Percentiles rank a stretch among this genome's conserved stretches.
Conservation (phyloP, 257 asterid species). For the Schizonepeta tenuifolia region DNA sequence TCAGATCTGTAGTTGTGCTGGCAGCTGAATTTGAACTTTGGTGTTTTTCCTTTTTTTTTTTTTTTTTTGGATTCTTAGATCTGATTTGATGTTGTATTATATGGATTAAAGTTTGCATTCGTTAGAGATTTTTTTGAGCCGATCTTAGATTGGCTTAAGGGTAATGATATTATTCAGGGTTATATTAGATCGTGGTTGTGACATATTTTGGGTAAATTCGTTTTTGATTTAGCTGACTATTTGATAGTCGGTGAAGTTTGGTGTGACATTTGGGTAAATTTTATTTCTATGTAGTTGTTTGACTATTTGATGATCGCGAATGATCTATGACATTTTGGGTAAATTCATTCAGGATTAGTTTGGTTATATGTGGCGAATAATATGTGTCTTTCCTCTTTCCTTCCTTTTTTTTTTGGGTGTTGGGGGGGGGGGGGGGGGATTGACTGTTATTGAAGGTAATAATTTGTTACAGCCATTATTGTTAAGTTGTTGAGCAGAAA, state of each 20-base stretch:
- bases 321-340: no score
- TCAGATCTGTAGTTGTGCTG: constrained; percentile 4
- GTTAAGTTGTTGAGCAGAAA: background rate
- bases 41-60: background rate
- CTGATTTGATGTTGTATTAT: constrained; percentile 24
- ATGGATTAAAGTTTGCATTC: background rate
- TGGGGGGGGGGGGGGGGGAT: background rate
- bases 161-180: background rate
- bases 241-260: constrained; percentile 7
- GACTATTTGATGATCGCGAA: background rate
- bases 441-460: background rate
- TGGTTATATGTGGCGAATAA: background rate
- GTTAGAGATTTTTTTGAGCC: background rate
- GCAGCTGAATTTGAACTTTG: constrained; percentile 27
- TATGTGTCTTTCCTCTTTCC: background rate
- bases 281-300: background rate
- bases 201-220: constrained; percentile 2
- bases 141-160: constrained; percentile 26
- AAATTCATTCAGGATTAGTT: background rate
- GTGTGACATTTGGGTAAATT: background rate
- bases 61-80: constrained; percentile 24
- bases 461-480: background rate
- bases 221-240: constrained; percentile 12
- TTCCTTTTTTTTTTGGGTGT: no score
- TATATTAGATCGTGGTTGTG: background rate